phyloP scores from a whole-genome alignment of 2,329 filamentous ascomycete genomes.

The Aureobasidium uvarum region DNA sequence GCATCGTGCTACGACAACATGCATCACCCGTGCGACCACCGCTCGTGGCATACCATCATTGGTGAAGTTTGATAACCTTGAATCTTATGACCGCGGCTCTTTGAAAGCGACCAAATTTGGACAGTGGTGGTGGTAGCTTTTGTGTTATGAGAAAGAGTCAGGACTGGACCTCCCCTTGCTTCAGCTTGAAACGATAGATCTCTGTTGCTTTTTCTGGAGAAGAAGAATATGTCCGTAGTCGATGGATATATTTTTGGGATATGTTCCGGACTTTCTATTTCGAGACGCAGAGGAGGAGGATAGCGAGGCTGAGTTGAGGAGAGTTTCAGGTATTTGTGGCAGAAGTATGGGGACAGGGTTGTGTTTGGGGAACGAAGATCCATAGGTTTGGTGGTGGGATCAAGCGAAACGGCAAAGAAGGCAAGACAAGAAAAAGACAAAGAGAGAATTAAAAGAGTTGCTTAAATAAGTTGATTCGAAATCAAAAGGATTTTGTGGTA shows the following conservation, averaged over 20 bases:
- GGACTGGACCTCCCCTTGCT: neutral
- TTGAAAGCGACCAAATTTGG: neutral
- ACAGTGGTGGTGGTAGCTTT: neutral
- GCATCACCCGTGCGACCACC: constrained; percentile 5
- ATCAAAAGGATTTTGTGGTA: neutral
- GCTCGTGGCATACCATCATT: neutral
- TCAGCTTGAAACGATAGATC: neutral
- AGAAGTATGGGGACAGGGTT: neutral
- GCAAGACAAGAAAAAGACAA: neutral
- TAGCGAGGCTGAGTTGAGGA: neutral
- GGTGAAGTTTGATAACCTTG: neutral
- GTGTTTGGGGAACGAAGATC: neutral
- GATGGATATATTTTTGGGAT: neutral
- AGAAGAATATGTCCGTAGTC: neutral
- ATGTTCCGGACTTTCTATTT: neutral
- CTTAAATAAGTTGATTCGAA: neutral
- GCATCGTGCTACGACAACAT: neutral
- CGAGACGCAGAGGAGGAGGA: neutral
- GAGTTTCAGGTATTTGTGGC: neutral
- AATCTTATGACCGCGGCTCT: neutral
- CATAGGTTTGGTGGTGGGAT: too few relatives aligned
- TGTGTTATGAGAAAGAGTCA: neutral
- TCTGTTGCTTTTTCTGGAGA: neutral
- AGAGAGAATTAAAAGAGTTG: neutral
- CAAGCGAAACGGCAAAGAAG: too few relatives aligned